Base-by-base conservation (phyloP, 805 yeast genomes). In the Kluyveromyces siamensis region DNA sequence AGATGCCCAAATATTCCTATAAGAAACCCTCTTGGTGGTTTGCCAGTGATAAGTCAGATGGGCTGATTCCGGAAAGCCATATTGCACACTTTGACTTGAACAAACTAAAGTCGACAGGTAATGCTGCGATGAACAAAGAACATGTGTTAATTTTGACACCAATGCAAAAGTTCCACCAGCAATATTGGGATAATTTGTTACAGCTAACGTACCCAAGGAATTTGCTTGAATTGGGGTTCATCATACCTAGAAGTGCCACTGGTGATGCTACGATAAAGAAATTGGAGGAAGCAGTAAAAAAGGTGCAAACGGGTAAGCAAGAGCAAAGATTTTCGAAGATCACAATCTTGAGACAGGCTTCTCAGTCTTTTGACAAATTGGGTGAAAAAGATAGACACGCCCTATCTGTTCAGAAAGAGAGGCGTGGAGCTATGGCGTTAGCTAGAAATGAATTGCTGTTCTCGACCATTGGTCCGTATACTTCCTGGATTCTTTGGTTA, bases 401-500 rank as follows among this genome's bases (percentile, higher is more conserved):
- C 3, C 70, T 85, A 53, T 70, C 68, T 25, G 95, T 82, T 27
- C 99, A 93, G 68, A 90, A 89, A 67, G 84, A 86, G 59, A 79
- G 99, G 65, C 80, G 99, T 56, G 67, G 85, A 6, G 81, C 82
- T 60, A 91, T 93, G 98, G 95, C 97, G 2, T 72, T 88, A 55
- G 96, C 98, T 2, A 76, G 99, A 64, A 93, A 93, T 72, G 89
- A 96, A 38, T 72, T 93, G 50, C 73, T 93, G 44, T 88, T 89
- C 69, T 85, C 97, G 9, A 81, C 97, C 1, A 71, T 93, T 43
- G 85, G 89, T 3, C 95, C 97, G 18, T 79, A 84, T 56, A 89
- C 95, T 2, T 80, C 95, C 19, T 93, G 99, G 99, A 85, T 91
- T 17, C 71, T 93, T 46, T 93, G 99, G 99, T 72, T 93, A 56